Base-by-base conservation (phyloP, 352 stramenopile genomes). In the Phytophthora vignae region DNA sequence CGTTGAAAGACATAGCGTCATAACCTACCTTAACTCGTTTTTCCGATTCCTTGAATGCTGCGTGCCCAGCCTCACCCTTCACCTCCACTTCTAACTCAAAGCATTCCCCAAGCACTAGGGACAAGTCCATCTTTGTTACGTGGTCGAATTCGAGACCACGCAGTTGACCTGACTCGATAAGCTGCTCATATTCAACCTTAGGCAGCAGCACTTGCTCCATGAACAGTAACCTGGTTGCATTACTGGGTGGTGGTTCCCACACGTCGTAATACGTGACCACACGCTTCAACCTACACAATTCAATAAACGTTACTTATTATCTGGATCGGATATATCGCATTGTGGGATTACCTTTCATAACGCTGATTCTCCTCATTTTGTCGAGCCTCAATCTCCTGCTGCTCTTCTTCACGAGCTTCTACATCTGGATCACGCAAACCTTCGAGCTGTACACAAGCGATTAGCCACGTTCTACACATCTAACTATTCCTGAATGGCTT, bases 51-150 rank as follows among this genome's bases (percentile, higher is more conserved):
- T 82, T 89, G 31, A 94, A 81, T 12, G 60, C 64, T 27, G 75
- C 33, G 44, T 92, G 85, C 0, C 81, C 82, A 4, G 52, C 49
- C 29, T 85, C 75, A 0, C 84, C 85, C 50, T 76, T 79, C 0
- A 89, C 4, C 48, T 93, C 81, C 9, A 79, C 55, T 64, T 98
- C 93, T 11, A 98, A 68, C 40, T 86, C 74, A 59, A 98, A 95
- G 64, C 93, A 96, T 36, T 95, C 83, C 53, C 89, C 82, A 3
- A 98, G 65, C 0, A 88, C 56, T 5, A 93, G 67, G 1, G 96
- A 78, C 62, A 98, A 78, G 55, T 98, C 81, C 68, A 94, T 85
- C 75, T 97, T 98, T 15, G 88, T 98, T 25, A 91, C 85, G 2
- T 88, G 77, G 7, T 90, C 84, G n/a, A 92, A 64, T 6, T 84